These are phyloP conservation scores for Streptanthus diversifolius DNA, from an alignment of 345 rosid species.

Conservation along the genomic window DNA sequence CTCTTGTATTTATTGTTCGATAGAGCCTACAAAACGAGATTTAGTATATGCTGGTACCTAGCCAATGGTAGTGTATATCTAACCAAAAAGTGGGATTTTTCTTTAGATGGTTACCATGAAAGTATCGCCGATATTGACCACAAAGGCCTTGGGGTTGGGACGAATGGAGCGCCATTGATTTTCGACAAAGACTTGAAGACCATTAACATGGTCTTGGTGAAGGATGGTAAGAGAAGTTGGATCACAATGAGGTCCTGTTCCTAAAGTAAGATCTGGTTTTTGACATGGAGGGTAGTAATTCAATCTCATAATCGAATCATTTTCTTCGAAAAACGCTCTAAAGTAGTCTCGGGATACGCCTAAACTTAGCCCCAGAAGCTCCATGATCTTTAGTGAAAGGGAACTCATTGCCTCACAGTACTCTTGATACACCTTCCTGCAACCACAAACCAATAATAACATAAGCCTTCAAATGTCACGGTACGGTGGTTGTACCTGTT, in stretches of 20 bases:
- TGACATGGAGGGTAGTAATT: slow-evolving; percentile 96
- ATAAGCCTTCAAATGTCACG: slow-evolving; percentile 3
- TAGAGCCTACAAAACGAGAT: slow-evolving; percentile 53
- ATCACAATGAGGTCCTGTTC: slow-evolving; percentile 99
- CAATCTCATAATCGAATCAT: slow-evolving; percentile 94
- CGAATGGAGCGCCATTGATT: slow-evolving; percentile 71
- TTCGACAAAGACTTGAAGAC: slow-evolving; percentile 91
- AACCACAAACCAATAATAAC: slow-evolving; percentile 12
- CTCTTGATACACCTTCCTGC: slow-evolving; percentile 71
- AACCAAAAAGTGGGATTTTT: neutral
- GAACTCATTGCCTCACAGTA: slow-evolving; percentile 83
- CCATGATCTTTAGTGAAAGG: slow-evolving; percentile 84
- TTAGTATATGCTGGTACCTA: neutral
- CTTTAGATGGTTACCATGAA: slow-evolving; percentile 66
- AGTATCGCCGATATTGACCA: slow-evolving; percentile 97
- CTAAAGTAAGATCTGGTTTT: slow-evolving; percentile 84
- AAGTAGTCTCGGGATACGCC: slow-evolving; percentile 54
- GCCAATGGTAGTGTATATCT: neutral
- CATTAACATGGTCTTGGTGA: slow-evolving; percentile 92
- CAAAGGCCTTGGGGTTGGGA: slow-evolving; percentile 80
- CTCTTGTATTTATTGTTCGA: slow-evolving; percentile 86
- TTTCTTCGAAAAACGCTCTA: slow-evolving; percentile 64
- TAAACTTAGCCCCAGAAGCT: slow-evolving; percentile 75
- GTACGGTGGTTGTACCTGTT: neutral
- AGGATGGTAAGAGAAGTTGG: slow-evolving; percentile 97